phyloP scores from a whole-genome alignment of 805 yeast species.

The Metschnikowia reukaufii region DNA sequence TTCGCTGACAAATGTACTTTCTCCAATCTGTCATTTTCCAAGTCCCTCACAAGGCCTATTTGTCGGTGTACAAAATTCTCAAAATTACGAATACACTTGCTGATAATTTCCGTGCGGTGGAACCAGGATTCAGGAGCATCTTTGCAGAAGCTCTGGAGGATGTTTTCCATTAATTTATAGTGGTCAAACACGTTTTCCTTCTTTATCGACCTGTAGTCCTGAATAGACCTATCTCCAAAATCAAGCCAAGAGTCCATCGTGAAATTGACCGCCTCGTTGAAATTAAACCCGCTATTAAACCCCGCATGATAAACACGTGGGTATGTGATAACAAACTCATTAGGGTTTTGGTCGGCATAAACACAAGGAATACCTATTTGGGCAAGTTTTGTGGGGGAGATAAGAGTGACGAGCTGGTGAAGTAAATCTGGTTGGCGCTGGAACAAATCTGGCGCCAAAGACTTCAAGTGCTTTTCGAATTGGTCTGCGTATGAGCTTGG shows the following conservation, averaged over 20 bases:
- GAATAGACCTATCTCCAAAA: constrained; percentile 49
- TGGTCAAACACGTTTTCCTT: constrained; percentile 54
- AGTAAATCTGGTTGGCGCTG: constrained; percentile 82
- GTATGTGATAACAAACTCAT: constrained; percentile 47
- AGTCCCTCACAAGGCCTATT: constrained; percentile 16
- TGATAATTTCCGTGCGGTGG: constrained; percentile 12
- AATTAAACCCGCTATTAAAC: constrained; percentile 46
- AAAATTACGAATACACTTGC: constrained; percentile 31
- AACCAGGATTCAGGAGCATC: constrained; percentile 7
- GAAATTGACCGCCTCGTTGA: constrained; percentile 52
- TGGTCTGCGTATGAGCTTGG: constrained; percentile 64
- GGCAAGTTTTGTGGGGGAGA: constrained; percentile 62
- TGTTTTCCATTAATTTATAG: constrained; percentile 48
- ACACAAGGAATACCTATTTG: constrained; percentile 47
- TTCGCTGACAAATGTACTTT: background rate
- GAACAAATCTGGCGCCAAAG: constrained; percentile 77
- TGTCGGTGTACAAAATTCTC: constrained; percentile 26
- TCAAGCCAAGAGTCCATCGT: constrained; percentile 71
- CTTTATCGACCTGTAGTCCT: constrained; percentile 29
- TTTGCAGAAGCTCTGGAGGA: constrained; percentile 31
- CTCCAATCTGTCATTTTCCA: constrained; percentile 25
- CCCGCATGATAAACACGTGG: constrained; percentile 49
- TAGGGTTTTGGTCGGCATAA: constrained; percentile 69
- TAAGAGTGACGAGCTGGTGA: constrained; percentile 79
- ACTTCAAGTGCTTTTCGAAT: constrained; percentile 65